A percentile compares a stretch with the other conserved stretches of the same genome.
phyloP scores from a whole-genome alignment of 495 filamentous ascomycete species.

The Oleoguttula mirabilis region DNA sequence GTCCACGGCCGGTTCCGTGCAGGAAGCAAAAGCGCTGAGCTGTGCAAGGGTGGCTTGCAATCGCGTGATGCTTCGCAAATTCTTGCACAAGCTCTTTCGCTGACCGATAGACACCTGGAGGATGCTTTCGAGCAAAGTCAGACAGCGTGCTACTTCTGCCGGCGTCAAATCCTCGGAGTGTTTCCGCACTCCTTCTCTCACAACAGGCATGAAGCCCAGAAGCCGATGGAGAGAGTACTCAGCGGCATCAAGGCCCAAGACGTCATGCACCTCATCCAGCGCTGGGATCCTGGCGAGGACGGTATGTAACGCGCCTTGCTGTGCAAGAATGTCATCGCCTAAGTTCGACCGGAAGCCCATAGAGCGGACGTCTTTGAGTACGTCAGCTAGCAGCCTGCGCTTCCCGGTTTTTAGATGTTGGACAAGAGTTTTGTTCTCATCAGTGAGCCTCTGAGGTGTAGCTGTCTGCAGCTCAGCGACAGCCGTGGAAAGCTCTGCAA shows the following conservation, averaged over 20 bases:
- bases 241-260: constrained; percentile 27
- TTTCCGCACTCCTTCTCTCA: constrained; percentile 50
- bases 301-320: constrained; percentile 56
- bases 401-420: constrained; percentile 84
- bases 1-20: too few relatives aligned
- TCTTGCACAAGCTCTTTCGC: too few relatives aligned
- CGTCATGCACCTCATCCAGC: constrained; percentile 25
- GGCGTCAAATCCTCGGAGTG: constrained; percentile 75
- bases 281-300: constrained; percentile 43
- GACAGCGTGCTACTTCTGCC: constrained; percentile 62
- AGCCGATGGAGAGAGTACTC: constrained; percentile 69
- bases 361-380: constrained; percentile 61
- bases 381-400: constrained; percentile 80
- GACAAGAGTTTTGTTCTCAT: constrained; percentile 68
- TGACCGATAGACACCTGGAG: too few relatives aligned
- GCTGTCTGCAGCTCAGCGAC: constrained; percentile 64
- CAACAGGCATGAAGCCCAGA: constrained; percentile 55
- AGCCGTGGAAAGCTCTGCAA: background rate
- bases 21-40: too few relatives aligned
- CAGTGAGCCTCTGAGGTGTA: constrained; percentile 62
- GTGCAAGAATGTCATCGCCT: constrained; percentile 50
- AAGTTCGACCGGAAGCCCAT: constrained; percentile 85
- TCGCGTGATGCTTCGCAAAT: too few relatives aligned
- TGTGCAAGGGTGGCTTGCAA: too few relatives aligned
- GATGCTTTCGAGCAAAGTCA: constrained; percentile 72